These are phyloP conservation scores for Sanguinoderma infundibulare DNA, from an alignment of 1,284 basidiomycete species.

Conservation along the genomic window DNA sequence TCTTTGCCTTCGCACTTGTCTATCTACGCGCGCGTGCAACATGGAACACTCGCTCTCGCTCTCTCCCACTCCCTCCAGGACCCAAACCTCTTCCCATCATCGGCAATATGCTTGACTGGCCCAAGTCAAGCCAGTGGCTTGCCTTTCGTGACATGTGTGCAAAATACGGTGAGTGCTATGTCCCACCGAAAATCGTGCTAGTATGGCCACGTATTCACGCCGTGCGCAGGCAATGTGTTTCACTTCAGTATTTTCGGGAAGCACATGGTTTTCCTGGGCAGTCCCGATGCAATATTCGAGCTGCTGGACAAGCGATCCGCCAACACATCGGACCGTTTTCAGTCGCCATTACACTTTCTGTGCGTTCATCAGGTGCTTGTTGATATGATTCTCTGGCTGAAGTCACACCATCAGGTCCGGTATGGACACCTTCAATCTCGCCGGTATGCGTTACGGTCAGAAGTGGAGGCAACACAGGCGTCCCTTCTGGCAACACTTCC, in stretches of 20 bases:
- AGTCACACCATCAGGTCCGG: neutral
- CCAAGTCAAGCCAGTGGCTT: neutral
- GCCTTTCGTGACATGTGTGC: neutral
- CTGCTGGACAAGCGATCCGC: neutral
- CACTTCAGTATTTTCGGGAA: neutral
- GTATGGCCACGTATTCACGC: neutral
- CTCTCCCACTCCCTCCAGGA: neutral
- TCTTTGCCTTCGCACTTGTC: neutral
- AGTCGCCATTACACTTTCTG: neutral
- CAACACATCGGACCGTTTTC: neutral
- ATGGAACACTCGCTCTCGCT: neutral
- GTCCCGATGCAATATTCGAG: neutral
- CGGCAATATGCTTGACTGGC: neutral
- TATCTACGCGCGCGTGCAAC: neutral
- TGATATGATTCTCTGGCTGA: neutral
- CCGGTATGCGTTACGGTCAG: slow-evolving; percentile 6
- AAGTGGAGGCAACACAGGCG: slow-evolving; percentile 12
- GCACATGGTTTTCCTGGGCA: neutral
- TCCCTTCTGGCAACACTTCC: slow-evolving; percentile 15
- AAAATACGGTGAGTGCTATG: neutral
- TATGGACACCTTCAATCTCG: slow-evolving; percentile 11
- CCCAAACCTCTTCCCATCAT: neutral
- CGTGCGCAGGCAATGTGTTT: neutral
- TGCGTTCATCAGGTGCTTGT: neutral
- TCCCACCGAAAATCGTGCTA: neutral